Conservation (phyloP, 2,329 filamentous ascomycete species). For the Colletotrichum sp. region DNA sequence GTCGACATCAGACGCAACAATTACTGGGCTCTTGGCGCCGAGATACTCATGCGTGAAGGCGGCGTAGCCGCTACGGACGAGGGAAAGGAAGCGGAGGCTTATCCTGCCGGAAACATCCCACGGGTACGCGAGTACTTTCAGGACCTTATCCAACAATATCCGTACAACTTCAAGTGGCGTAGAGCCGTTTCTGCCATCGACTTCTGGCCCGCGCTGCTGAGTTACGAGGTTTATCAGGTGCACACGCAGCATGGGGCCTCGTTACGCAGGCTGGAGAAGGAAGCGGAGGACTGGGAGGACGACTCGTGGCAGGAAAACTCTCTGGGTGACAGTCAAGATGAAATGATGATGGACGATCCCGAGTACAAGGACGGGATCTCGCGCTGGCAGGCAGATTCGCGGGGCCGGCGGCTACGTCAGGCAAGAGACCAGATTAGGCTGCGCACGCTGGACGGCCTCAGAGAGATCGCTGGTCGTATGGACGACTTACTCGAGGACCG, state of each 20-base stretch:
- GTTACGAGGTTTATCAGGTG: conserved; percentile 79
- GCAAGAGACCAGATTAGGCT: conserved; percentile 45
- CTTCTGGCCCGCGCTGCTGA: conserved; percentile 83
- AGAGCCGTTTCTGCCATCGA: conserved; percentile 68
- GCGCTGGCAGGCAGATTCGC: conserved; percentile 17
- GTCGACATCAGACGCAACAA: conserved; percentile 74
- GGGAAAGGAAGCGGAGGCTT: conserved; percentile 9
- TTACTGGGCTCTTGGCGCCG: conserved; percentile 84
- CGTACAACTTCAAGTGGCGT: conserved; percentile 67
- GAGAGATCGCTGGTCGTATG: conserved; percentile 70
- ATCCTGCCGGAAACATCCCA: conserved; percentile 46
- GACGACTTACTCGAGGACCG: conserved; percentile 72
- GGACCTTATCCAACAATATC: conserved; percentile 76
- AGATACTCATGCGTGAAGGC: conserved; percentile 74
- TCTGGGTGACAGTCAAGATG: conserved; percentile 20
- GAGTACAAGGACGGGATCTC: conserved; percentile 24
- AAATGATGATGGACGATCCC: conserved; percentile 23
- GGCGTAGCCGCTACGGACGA: conserved; percentile 22
- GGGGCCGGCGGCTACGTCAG: conserved; percentile 26
- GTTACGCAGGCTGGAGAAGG: conserved; percentile 39
- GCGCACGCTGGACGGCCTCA: conserved; percentile 63
- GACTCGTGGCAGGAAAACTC: conserved; percentile 16
- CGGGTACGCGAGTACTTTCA: conserved; percentile 71
- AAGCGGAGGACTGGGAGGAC: conserved; percentile 34
- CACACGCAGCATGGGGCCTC: conserved; percentile 62